Base-by-base conservation (phyloP, 768 basidiomycete genomes). In the Auriscalpium vulgare region DNA sequence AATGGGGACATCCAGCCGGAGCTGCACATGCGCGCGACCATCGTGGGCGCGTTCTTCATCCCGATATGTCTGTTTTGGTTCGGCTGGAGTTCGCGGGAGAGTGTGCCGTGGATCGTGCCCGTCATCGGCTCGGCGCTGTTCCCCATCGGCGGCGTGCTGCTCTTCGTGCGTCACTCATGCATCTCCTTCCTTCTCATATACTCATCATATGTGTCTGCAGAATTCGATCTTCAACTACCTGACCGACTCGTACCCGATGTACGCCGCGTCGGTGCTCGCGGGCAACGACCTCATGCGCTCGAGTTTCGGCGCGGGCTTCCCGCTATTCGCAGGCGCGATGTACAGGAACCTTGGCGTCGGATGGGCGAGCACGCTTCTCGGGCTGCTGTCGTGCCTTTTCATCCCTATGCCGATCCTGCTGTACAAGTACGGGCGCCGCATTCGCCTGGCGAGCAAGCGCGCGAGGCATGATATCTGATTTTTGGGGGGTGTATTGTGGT, bases 1-100 rank as follows among this genome's bases (percentile, higher is more conserved):
- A 16, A 23, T 5, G 47, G 47, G 14, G 23, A 29, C 6, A 13
- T 48, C 23, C 13, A 48, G 47, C 67, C 68, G 1, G 68, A 71
- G 55, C 58, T 61, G 37, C 65, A 65, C 21, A 64, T 72, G 47
- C 66, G 66, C n/a, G 53, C 66, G 23, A 68, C 67, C 14, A 63
- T 72, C 48, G 52, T 70, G 19, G 69, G 66, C 40, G 63, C 61
- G 37, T 53, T 68, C 37, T 64, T 68, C 59, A 66, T 72, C 17
- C 69, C 69, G 8, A 64, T 65, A 13, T 65, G 63, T 29, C 55
- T 72, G 54, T 67, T 72, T 51, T 63, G 66, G 54, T 71, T 71
- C 57, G 69, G 68, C 43, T 68, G 65, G 57, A 63, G 67, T 11
- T 59, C 65, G 36, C 58, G 54, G 10, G 53, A 63, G 19, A 61